Evolutionary conservation across 2,329 filamentous ascomycete genomes (phyloP), one percentile per base, ranked within the genome.

Genomic region (Xylariomycetidae sp.): DNA sequence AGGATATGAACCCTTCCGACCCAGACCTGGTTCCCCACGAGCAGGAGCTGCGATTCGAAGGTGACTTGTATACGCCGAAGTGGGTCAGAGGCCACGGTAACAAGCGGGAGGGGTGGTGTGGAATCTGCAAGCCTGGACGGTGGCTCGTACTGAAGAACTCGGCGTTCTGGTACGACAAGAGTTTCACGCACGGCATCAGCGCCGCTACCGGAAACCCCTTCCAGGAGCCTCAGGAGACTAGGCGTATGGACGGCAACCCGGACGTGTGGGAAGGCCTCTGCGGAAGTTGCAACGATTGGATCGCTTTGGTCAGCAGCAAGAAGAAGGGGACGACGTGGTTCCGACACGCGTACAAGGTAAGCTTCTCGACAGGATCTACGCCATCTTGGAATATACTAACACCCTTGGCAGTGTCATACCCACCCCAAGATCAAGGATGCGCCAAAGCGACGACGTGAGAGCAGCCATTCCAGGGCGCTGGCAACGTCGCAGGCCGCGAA

Each of bases 321-420:
- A 90, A 90, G 68, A 89, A 90, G 64, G 85, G 85, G n/a, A 93
- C 85, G 1, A 89, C 85, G 4, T 93, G 85, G 85, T 93, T 90
- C 59, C 71, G 86, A 45, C 86, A 93, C 59, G 85, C 85, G 29
- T 92, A 92, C 66, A 92, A 90, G 73, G 82, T 85, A 60, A 44
- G 31, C 33, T 16, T 25, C 8, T 22, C 8, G 4, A 26, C 23
- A n/a, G n/a, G n/a, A n/a, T n/a, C n/a, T n/a, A n/a, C n/a, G n/a
- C n/a, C n/a, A n/a, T n/a, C n/a, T n/a, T n/a, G n/a, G n/a, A n/a
- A n/a, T n/a, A n/a, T n/a, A n/a, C n/a, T n/a, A n/a, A n/a, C n/a
- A n/a, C 10, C 9, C 9, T 27, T 15, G 25, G 6, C 6, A 82
- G 79, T 85, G 81, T 46, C 80, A 85, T 53, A 79, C 78, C 1